A percentile compares a stretch with the other conserved stretches of the same genome.
Conservation (phyloP, 495 filamentous ascomycete genomes). For the Penicillium fimorum region DNA sequence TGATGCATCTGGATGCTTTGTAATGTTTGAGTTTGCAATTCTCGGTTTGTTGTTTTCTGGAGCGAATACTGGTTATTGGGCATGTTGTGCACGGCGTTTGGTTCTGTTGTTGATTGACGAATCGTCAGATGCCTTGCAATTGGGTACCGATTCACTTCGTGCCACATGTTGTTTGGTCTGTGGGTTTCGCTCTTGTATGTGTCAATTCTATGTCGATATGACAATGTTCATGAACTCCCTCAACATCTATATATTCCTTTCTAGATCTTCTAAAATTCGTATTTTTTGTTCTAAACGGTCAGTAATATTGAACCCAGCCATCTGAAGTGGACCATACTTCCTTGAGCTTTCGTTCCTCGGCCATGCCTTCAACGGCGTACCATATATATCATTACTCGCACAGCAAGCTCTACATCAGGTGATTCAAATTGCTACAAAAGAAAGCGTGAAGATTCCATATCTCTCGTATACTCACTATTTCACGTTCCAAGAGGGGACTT, state of each 20-base stretch:
- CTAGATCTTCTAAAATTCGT: background rate
- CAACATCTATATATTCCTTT: background rate
- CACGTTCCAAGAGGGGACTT: background rate
- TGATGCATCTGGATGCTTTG: slow-evolving; percentile 24
- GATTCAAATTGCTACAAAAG: background rate
- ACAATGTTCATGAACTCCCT: slow-evolving; percentile 21
- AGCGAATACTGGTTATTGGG: slow-evolving; percentile 17
- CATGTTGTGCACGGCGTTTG: slow-evolving; percentile 29
- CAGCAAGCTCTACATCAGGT: background rate
- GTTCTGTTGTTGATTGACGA: slow-evolving; percentile 15
- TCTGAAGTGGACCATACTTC: background rate
- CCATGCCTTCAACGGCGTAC: background rate
- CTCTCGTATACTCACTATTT: background rate
- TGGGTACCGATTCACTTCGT: slow-evolving; percentile 6
- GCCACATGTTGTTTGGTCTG: slow-evolving; percentile 15
- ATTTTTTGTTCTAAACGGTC: background rate
- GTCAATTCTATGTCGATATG: slow-evolving; percentile 27
- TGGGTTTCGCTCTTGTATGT: slow-evolving; percentile 14
- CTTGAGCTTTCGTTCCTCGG: background rate
- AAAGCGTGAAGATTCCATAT: background rate
- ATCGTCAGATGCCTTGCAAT: slow-evolving; percentile 8
- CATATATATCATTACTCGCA: background rate
- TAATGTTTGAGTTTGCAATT: slow-evolving; percentile 22
- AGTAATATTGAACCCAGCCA: background rate
- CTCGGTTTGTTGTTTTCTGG: slow-evolving; percentile 17